Percentiles rank a stretch among this genome's conserved stretches.
phyloP scores from a whole-genome alignment of 495 filamentous ascomycete species.

The Tuber calosporum region DNA sequence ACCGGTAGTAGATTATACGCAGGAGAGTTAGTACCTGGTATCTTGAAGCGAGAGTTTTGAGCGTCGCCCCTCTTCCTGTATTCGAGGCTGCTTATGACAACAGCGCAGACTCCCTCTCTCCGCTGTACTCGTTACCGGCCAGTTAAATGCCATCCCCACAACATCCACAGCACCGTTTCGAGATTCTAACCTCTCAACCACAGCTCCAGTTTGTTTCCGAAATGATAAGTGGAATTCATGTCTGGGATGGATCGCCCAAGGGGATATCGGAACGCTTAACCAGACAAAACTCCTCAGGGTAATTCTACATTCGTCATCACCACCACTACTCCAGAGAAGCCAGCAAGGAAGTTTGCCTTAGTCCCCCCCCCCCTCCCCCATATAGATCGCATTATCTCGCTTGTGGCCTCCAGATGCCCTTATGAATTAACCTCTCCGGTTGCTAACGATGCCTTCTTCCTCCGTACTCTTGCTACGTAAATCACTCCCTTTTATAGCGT shows the following conservation, averaged over 20 bases:
- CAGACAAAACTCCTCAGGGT: background rate
- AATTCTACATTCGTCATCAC: no score
- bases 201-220: background rate
- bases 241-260: background rate
- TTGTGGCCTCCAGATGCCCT: background rate
- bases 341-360: no score
- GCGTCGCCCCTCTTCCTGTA: no score
- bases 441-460: background rate
- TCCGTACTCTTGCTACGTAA: background rate
- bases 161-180: background rate
- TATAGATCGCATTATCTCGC: no score
- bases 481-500: background rate
- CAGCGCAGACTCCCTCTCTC: background rate
- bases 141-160: no score
- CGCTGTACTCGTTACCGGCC: no score
- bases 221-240: no score
- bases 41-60: background rate
- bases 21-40: background rate
- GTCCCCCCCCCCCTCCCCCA: no score
- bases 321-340: background rate
- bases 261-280: background rate
- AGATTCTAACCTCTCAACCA: background rate
- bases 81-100: background rate
- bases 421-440: background rate
- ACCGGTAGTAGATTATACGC: background rate